These are phyloP conservation scores for Pseudotulostoma volvatum DNA, from an alignment of 495 filamentous ascomycete species.

Conservation along the genomic window DNA sequence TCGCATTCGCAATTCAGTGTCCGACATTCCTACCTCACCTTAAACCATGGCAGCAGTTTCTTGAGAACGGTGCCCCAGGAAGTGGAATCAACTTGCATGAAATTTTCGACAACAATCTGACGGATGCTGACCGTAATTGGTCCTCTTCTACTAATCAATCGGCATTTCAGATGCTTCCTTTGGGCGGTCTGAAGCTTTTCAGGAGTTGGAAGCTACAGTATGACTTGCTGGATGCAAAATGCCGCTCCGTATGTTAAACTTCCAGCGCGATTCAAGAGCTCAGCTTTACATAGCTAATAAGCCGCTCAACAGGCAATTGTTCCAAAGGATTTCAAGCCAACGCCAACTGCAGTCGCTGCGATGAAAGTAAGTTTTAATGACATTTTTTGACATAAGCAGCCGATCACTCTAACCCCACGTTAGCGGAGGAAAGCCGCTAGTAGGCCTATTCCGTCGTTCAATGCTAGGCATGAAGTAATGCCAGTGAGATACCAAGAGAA, in stretches of 20 bases:
- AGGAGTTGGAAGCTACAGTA: not conserved
- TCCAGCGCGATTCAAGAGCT: not conserved
- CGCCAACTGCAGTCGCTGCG: not conserved
- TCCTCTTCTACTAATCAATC: not conserved
- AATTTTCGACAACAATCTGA: not conserved
- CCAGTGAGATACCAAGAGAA: not conserved
- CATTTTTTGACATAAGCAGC: not conserved
- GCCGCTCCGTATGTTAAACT: not conserved
- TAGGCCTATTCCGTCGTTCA: not conserved
- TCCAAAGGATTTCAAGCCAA: not conserved
- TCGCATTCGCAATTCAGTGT: conserved; percentile 1
- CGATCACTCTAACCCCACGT: not conserved
- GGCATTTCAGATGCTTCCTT: conserved; percentile 3
- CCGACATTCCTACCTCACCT: conserved; percentile 4
- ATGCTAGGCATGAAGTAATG: not conserved
- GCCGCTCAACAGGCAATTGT: not conserved
- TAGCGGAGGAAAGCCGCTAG: not conserved
- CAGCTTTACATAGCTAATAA: no score
- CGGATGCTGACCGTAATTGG: not conserved
- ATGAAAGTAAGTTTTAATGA: not conserved
- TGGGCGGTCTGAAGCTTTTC: conserved; percentile 1
- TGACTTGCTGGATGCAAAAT: not conserved
- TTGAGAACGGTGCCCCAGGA: conserved; percentile 3
- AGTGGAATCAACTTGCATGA: conserved; percentile 3
- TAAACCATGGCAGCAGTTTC: conserved; percentile 5